These are phyloP conservation scores for Phascolomyces articulosus DNA, from an alignment of 371 early-diverging fungal species.

Conservation along the genomic window DNA sequence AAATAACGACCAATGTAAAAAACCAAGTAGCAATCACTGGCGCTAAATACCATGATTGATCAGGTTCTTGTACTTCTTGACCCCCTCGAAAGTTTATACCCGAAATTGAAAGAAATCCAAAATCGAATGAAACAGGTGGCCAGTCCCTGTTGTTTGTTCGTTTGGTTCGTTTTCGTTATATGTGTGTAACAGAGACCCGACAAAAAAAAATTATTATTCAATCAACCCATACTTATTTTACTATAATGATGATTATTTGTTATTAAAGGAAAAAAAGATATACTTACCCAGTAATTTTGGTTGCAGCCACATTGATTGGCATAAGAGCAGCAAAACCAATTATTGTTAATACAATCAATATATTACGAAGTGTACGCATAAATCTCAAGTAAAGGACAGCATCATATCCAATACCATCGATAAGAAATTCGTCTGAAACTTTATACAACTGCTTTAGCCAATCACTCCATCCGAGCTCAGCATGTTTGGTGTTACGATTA, in stretches of 20 bases:
- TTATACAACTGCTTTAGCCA: conserved; percentile 69
- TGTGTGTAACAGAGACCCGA: neutral
- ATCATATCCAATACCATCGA: conserved; percentile 77
- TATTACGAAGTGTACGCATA: conserved; percentile 57
- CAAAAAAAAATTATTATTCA: neutral
- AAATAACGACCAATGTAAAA: conserved; percentile 50
- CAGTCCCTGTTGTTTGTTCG: conserved; percentile 35
- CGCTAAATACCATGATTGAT: conserved; percentile 55
- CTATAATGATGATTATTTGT: too few relatives aligned
- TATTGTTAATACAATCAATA: conserved; percentile 58
- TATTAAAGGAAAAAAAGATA: neutral
- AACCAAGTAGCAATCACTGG: conserved; percentile 61
- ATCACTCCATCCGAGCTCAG: conserved; percentile 51
- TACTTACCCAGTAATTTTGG: conserved; percentile 41
- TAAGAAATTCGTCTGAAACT: conserved; percentile 58
- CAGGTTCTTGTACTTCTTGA: conserved; percentile 18
- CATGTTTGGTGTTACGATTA: conserved; percentile 8
- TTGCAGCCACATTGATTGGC: conserved; percentile 64
- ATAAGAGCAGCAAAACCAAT: conserved; percentile 65
- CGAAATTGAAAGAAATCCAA: conserved; percentile 41
- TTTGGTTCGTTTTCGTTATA: too few relatives aligned
- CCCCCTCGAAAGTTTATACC: conserved; percentile 38
- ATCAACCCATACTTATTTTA: neutral
- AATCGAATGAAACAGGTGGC: conserved; percentile 41
- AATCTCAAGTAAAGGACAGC: conserved; percentile 81